Percentiles rank a stretch among this genome's conserved stretches.
phyloP scores from a whole-genome alignment of 441 rosid genomes.

The Capsella rubella region DNA sequence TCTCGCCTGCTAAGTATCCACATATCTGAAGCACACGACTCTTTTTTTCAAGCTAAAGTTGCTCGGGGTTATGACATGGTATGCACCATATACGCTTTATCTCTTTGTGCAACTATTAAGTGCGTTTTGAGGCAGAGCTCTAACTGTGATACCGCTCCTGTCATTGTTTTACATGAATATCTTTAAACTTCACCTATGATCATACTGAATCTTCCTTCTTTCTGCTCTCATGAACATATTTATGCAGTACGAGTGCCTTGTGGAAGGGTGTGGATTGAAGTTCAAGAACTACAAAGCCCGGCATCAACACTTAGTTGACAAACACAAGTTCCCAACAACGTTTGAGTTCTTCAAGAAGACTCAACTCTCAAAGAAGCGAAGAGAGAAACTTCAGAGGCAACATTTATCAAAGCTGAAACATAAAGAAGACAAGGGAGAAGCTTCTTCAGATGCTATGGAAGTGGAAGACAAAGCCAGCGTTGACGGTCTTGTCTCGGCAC shows the following conservation, averaged over 20 bases:
- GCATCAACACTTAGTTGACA: slow-evolving; percentile 86
- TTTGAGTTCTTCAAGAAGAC: slow-evolving; percentile 83
- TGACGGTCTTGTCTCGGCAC: slow-evolving; percentile 77
- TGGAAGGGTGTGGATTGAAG: slow-evolving; percentile 88
- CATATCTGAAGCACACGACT: slow-evolving; percentile 89
- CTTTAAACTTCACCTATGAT: slow-evolving; percentile 8
- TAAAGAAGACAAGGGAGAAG: slow-evolving; percentile 45
- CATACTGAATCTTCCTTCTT: slow-evolving; percentile 18
- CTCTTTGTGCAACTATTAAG: background rate
- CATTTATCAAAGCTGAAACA: slow-evolving; percentile 36
- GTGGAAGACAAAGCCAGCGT: slow-evolving; percentile 65
- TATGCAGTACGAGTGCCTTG: slow-evolving; percentile 87
- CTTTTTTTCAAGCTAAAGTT: slow-evolving; percentile 95
- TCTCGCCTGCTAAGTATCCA: slow-evolving; percentile 84
- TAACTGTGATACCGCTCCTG: slow-evolving; percentile 15
- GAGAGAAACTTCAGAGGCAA: slow-evolving; percentile 69
- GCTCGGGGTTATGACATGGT: slow-evolving; percentile 89
- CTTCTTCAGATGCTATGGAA: slow-evolving; percentile 65
- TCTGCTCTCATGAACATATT: slow-evolving; percentile 11
- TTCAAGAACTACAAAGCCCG: slow-evolving; percentile 79
- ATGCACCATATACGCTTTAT: slow-evolving; percentile 31
- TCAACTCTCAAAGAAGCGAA: slow-evolving; percentile 74
- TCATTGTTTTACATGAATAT: background rate
- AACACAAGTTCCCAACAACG: slow-evolving; percentile 88
- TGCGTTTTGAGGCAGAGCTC: slow-evolving; percentile 22